Evolutionary conservation across 163 green algal genomes (phyloP), one percentile per base, ranked within the genome.

Genomic region (Coccomyxa subellipsoidea): DNA sequence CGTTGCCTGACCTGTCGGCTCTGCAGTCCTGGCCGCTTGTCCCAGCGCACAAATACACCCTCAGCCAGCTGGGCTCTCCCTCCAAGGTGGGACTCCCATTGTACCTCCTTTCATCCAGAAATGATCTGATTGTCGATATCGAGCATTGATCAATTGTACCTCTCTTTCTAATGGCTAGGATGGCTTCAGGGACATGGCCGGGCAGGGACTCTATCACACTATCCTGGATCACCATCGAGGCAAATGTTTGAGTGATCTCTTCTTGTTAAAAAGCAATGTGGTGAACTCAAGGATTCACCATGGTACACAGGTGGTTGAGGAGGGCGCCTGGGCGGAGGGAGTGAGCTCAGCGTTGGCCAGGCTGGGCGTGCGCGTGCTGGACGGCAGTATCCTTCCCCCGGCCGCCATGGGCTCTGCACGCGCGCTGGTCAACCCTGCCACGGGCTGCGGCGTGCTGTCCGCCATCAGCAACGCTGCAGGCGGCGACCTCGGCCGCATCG

Each of bases 271-370:
- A 34, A 79, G 78, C 0, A 85, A 89, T 59, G 66, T 23, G 66
- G 66, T 59, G n/a, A 73, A 73, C 66, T n/a, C 32, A 23, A 73
- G 10, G 66, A 18, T n/a, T 29, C 59, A 18, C 32, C 21, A 9
- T 7, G 38, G 59, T 66, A 59, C 29, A 72, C 7, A 78, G 85
- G 86, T 94, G 38, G 81, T 94, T 34, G 81, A 81, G 2, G 87
- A 89, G 71, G 90, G 87, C 25, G 83, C 85, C n/a, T 94, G 89
- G 91, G 89, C 85, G 10, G 91, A 93, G 75, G 80, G 34, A 7
- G 78, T 94, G 25, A 84, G 69, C 2, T 82, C 80, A 15, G 85
- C 87, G 32, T 83, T 95, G 71, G 23, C 70, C 10, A 80, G 82
- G 23, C 69, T 91, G 37, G 89, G 90, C 36, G 88, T 85, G 23